A percentile compares a stretch with the other conserved stretches of the same genome.
phyloP scores from a whole-genome alignment of 2,329 filamentous ascomycete genomes.

The Thielaviopsis musarum region DNA sequence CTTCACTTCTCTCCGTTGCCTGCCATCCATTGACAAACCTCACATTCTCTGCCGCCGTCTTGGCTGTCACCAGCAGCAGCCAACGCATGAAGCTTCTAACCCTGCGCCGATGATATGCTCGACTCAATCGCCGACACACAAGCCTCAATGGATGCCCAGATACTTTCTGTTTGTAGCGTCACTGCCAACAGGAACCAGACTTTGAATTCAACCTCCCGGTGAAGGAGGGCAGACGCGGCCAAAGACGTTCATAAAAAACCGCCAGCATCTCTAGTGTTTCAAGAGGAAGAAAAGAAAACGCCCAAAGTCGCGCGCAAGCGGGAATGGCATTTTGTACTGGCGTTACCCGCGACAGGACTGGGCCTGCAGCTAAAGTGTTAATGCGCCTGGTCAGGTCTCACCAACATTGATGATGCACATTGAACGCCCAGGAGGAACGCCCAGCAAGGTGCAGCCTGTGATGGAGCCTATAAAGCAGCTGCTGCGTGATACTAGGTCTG shows the following conservation, averaged over 20 bases:
- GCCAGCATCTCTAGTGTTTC: constrained; percentile 21
- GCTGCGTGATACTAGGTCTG: constrained; percentile 23
- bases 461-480: constrained; percentile 14
- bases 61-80: neutral
- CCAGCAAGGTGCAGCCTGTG: constrained; percentile 13
- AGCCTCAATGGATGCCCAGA: neutral
- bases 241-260: constrained; percentile 94
- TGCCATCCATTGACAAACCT: constrained; percentile 13
- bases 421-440: neutral
- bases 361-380: constrained; percentile 30
- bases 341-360: constrained; percentile 29
- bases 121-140: neutral
- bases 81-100: neutral
- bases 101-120: neutral
- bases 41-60: constrained; percentile 7
- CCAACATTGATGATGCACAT: constrained; percentile 26
- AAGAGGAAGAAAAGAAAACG: constrained; percentile 29
- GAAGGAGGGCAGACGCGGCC: constrained; percentile 58
- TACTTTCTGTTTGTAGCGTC: constrained; percentile 63
- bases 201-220: constrained; percentile 66
- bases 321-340: constrained; percentile 22
- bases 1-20: constrained; percentile 10
- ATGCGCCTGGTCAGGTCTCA: constrained; percentile 42
- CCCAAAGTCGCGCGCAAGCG: constrained; percentile 16
- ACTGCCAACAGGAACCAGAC: constrained; percentile 81